Conservation (phyloP, 345 rosid genomes). For the Eucalyptus erythrocorys region DNA sequence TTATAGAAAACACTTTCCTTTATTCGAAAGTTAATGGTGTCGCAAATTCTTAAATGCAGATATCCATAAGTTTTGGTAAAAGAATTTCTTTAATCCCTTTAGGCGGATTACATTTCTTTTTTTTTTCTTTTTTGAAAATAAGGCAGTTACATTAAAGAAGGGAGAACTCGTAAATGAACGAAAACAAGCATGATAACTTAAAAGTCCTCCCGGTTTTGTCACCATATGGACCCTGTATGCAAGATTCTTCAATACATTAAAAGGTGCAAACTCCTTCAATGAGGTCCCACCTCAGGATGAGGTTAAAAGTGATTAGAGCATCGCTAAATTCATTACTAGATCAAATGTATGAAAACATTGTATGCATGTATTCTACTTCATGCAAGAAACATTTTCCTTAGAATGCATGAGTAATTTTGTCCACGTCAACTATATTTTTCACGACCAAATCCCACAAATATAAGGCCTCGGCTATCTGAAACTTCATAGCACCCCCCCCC, state of each 20-base stretch:
- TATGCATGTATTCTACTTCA: background rate
- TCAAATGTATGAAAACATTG: background rate
- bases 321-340: background rate
- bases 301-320: background rate
- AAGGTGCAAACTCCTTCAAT: background rate
- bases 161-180: background rate
- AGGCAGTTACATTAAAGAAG: background rate
- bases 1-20: background rate
- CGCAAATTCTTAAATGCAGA: background rate
- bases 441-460: background rate
- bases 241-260: background rate
- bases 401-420: background rate
- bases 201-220: background rate
- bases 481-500: fast-evolving
- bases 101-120: background rate
- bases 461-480: background rate
- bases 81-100: background rate
- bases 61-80: background rate
- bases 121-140: no score
- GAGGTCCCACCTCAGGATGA: background rate
- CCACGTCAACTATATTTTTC: background rate
- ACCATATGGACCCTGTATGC: background rate
- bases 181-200: background rate
- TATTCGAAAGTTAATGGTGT: background rate
- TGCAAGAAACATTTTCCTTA: background rate